Evolutionary conservation across 2,329 filamentous ascomycete species (phyloP).

Genomic region (Penicillium sp.): DNA sequence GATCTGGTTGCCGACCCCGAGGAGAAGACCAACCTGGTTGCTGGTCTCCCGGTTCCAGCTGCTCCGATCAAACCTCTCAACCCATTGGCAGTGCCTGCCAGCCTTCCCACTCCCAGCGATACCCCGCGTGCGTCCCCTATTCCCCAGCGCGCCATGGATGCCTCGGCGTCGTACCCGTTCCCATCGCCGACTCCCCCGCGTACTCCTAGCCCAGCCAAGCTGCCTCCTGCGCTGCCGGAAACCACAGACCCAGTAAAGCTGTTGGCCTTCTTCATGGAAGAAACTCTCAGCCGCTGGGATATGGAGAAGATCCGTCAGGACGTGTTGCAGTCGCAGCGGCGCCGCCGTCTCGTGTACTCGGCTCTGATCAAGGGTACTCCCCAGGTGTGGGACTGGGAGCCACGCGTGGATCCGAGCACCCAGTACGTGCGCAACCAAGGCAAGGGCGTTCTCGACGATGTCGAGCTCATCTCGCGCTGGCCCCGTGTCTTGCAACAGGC

Average conservation of each 20-base stretch:
- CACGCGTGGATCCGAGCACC: conserved; percentile 47
- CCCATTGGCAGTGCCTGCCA: conserved; percentile 13
- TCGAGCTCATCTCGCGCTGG: conserved; percentile 44
- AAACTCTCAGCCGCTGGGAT: conserved; percentile 76
- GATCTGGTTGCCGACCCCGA: conserved; percentile 72
- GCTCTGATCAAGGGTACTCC: conserved; percentile 73
- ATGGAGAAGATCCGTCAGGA: conserved; percentile 71
- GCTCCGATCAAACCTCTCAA: conserved; percentile 42
- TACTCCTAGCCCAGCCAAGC: conserved; percentile 40
- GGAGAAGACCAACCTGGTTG: conserved; percentile 68
- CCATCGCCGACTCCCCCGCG: conserved; percentile 39
- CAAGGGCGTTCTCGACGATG: conserved; percentile 42
- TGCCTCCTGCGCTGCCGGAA: conserved; percentile 30
- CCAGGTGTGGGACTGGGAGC: conserved; percentile 83
- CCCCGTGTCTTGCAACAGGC: conserved; percentile 38
- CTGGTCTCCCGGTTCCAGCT: conserved; percentile 30
- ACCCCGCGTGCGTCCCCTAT: conserved; percentile 31
- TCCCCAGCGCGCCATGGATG: conserved; percentile 21
- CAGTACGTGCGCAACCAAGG: conserved; percentile 71
- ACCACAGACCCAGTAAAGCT: conserved; percentile 41
- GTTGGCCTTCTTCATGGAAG: conserved; percentile 66
- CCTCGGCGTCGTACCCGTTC: conserved; percentile 24
- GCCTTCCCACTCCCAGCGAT: conserved; percentile 34
- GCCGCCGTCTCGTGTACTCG: conserved; percentile 73
- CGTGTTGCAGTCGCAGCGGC: conserved; percentile 74